Conservation (phyloP, 352 stramenopile species). For the Globisporangium viniferum region DNA sequence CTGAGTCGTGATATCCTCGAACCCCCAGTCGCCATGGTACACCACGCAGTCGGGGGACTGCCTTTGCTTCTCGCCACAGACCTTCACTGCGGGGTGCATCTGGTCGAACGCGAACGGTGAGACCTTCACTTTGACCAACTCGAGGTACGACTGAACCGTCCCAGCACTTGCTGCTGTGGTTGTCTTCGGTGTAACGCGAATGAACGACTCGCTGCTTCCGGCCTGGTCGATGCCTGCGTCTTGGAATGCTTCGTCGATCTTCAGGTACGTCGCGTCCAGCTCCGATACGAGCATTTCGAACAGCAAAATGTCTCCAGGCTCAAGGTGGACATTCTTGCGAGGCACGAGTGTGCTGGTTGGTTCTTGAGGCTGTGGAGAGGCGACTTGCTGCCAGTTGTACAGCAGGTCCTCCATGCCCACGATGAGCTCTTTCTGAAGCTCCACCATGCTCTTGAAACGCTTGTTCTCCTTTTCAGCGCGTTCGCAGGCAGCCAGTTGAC, state of each 20-base stretch:
- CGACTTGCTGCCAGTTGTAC: constrained; percentile 8
- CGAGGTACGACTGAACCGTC: constrained; percentile 3
- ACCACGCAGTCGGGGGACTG: background rate
- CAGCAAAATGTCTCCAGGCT: constrained; percentile 10
- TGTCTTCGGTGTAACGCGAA: background rate
- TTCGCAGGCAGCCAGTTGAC: background rate
- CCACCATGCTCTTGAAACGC: constrained; percentile 10
- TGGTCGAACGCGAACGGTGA: constrained; percentile 2
- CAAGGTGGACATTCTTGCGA: constrained; percentile 4
- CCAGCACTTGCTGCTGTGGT: background rate
- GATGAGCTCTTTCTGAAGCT: constrained; percentile 6
- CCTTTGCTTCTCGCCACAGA: background rate
- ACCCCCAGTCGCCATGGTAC: constrained; percentile 2
- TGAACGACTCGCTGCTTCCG: background rate
- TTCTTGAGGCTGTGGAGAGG: background rate
- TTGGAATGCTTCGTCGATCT: constrained; percentile 1
- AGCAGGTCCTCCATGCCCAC: constrained; percentile 10
- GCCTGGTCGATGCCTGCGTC: background rate
- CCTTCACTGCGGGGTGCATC: background rate
- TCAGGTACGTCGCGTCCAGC: constrained; percentile 9
- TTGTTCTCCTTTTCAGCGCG: constrained; percentile 7
- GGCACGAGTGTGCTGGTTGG: background rate
- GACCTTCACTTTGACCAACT: constrained; percentile 7
- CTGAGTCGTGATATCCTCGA: background rate
- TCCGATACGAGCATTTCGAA: constrained; percentile 15